A percentile compares a stretch with the other conserved stretches of the same genome.
Evolutionary conservation across 805 yeast genomes (phyloP).

Genomic region (Barnettozyma botsteinii): DNA sequence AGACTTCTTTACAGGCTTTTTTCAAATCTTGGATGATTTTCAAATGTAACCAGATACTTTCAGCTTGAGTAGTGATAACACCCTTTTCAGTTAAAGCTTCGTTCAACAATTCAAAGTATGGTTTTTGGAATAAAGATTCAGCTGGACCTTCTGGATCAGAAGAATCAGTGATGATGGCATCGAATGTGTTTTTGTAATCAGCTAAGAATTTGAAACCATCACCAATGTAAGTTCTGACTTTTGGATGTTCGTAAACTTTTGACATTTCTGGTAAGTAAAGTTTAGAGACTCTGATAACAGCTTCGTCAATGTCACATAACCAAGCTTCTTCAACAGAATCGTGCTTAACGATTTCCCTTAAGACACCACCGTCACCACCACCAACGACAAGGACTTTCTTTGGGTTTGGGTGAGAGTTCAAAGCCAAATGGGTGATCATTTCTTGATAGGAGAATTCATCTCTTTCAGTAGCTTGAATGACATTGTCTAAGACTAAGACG

Average conservation of each 20-base stretch:
- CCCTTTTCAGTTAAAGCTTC: conserved; percentile 92
- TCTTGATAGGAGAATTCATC: conserved; percentile 98
- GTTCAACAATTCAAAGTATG: conserved; percentile 77
- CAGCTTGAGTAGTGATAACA: conserved; percentile 90
- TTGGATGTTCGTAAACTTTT: conserved; percentile 76
- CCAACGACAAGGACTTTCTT: conserved; percentile 92
- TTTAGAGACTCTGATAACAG: conserved; percentile 83
- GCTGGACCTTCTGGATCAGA: conserved; percentile 99
- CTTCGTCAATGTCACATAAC: conserved; percentile 93
- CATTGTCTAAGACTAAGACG: conserved; percentile 90
- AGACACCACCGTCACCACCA: conserved; percentile 98
- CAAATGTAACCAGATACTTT: conserved; percentile 89
- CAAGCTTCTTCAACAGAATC: conserved; percentile 79
- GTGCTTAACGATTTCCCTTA: conserved; percentile 92
- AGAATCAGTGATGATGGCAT: conserved; percentile 94
- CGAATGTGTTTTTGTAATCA: conserved; percentile 79
- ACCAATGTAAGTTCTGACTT: conserved; percentile 85
- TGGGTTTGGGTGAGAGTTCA: conserved; percentile 92
- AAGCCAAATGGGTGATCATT: conserved; percentile 92
- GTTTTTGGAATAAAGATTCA: conserved; percentile 85
- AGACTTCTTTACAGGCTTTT: conserved; percentile 73
- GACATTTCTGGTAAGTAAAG: conserved; percentile 86
- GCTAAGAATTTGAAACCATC: conserved; percentile 96
- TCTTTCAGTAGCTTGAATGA: conserved; percentile 93
- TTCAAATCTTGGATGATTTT: conserved; percentile 77